phyloP scores from a whole-genome alignment of 208 protist genomes.

The Kentomonas sorsogonicus region DNA sequence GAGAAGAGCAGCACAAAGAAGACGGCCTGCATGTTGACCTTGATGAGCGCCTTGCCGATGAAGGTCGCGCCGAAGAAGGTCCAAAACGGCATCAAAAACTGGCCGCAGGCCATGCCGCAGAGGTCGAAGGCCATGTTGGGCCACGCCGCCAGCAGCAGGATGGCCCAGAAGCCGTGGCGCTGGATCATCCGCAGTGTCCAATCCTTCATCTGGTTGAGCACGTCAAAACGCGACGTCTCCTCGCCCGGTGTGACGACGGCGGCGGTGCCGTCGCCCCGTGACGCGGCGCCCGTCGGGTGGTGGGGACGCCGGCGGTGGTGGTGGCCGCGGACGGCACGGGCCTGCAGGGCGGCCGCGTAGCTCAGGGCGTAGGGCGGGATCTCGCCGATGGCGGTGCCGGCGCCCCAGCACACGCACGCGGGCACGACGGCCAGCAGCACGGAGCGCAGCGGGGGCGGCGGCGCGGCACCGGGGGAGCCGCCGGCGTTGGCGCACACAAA shows the following conservation, averaged over 20 bases:
- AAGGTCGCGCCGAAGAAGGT: slow-evolving; percentile 96
- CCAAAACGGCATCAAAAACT: slow-evolving; percentile 95
- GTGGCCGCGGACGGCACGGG: slow-evolving; percentile 32
- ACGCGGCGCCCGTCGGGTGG: background rate
- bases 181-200: slow-evolving; percentile 77
- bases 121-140: slow-evolving; percentile 97
- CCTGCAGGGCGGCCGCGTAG: slow-evolving; percentile 79
- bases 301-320: slow-evolving; percentile 8
- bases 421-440: slow-evolving; percentile 62
- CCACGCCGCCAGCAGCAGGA: slow-evolving; percentile 92
- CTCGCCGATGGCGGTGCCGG: slow-evolving; percentile 95
- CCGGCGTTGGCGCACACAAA: slow-evolving; percentile 48
- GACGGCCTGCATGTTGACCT: slow-evolving; percentile 83
- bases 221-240: slow-evolving; percentile 33
- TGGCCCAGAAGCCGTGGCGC: slow-evolving; percentile 91
- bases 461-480: background rate
- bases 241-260: slow-evolving; percentile 1
- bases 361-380: slow-evolving; percentile 95
- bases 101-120: slow-evolving; percentile 94
- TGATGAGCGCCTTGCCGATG: slow-evolving; percentile 94
- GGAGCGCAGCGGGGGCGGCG: slow-evolving; percentile 9
- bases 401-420: slow-evolving; percentile 90
- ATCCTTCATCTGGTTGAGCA: slow-evolving; percentile 72
- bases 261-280: background rate
- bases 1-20: slow-evolving; percentile 89